phyloP scores from a whole-genome alignment of 2,329 filamentous ascomycete species.

The Verticillium tricorpus region DNA sequence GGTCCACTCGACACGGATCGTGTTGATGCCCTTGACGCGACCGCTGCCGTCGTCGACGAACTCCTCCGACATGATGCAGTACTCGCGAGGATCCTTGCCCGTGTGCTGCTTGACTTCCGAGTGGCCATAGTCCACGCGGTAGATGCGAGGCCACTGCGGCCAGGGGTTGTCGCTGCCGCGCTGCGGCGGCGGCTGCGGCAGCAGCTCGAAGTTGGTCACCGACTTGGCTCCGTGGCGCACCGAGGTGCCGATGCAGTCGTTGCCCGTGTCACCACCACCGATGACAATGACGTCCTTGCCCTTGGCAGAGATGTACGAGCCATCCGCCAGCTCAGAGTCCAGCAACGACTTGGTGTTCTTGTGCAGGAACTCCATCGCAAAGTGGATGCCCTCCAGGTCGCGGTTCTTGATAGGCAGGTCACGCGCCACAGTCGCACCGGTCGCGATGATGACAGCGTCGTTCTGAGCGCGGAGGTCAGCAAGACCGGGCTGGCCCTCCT shows the following conservation, averaged over 20 bases:
- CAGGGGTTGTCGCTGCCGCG: conserved; percentile 93
- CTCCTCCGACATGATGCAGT: conserved; percentile 97
- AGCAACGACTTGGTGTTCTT: conserved; percentile 97
- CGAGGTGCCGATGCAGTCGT: conserved; percentile 96
- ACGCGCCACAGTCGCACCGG: conserved; percentile 87
- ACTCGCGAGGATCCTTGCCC: conserved; percentile 93
- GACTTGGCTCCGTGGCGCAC: conserved; percentile 94
- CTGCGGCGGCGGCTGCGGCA: conserved; percentile 87
- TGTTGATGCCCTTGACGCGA: conserved; percentile 93
- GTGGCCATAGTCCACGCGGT: conserved; percentile 97
- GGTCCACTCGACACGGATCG: conserved; percentile 92
- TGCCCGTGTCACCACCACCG: conserved; percentile 95
- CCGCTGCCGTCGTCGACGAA: conserved; percentile 87
- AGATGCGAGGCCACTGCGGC: conserved; percentile 97
- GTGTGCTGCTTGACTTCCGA: conserved; percentile 93
- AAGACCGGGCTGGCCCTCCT: conserved; percentile 59
- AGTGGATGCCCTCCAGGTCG: conserved; percentile 86
- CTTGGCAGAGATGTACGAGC: conserved; percentile 88
- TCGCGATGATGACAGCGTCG: conserved; percentile 85
- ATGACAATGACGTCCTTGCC: conserved; percentile 96
- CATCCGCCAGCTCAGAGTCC: conserved; percentile 81
- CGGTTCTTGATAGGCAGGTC: conserved; percentile 89
- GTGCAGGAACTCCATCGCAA: conserved; percentile 95
- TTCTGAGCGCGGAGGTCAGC: conserved; percentile 67
- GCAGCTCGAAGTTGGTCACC: conserved; percentile 92